Evolutionary conservation across 176 grass and related monocot genomes (phyloP).

Genomic region (Aegilops umbellulata): DNA sequence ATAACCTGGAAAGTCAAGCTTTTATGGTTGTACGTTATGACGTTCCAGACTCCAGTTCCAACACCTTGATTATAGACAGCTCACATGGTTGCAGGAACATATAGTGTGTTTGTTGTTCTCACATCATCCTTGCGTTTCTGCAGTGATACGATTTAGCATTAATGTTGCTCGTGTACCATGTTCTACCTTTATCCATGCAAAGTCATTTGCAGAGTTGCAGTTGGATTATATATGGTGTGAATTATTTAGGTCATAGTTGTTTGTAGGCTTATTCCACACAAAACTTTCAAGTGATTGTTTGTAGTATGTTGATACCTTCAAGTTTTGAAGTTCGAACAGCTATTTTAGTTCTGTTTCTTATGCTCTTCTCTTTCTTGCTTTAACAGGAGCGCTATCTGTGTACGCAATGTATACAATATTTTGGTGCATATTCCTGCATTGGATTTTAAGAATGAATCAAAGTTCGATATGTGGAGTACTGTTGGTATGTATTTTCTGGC

Average conservation of each 20-base stretch:
- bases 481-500: slow-evolving; percentile 46
- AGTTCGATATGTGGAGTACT: slow-evolving; percentile 70
- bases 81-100: not conserved
- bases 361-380: slow-evolving; percentile 22
- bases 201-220: slow-evolving; percentile 9
- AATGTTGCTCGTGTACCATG: not conserved
- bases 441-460: slow-evolving; percentile 58
- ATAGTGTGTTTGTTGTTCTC: not conserved
- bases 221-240: not conserved
- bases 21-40: not conserved
- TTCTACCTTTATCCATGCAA: not conserved
- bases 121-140: slow-evolving; percentile 1
- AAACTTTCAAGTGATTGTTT: not conserved
- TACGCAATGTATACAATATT: slow-evolving; percentile 59
- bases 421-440: slow-evolving; percentile 56
- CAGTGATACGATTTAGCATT: not conserved
- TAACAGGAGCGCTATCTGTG: slow-evolving; percentile 47
- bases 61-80: not conserved
- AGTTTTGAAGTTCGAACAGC: not conserved
- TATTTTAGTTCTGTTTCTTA: slow-evolving; percentile 27
- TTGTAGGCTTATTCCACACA: not conserved
- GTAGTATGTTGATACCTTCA: not conserved
- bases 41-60: not conserved
- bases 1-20: not conserved
- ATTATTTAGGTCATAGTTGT: not conserved